Evolutionary conservation across 768 basidiomycete genomes (phyloP).

Genomic region (Macrocybe gigantea): DNA sequence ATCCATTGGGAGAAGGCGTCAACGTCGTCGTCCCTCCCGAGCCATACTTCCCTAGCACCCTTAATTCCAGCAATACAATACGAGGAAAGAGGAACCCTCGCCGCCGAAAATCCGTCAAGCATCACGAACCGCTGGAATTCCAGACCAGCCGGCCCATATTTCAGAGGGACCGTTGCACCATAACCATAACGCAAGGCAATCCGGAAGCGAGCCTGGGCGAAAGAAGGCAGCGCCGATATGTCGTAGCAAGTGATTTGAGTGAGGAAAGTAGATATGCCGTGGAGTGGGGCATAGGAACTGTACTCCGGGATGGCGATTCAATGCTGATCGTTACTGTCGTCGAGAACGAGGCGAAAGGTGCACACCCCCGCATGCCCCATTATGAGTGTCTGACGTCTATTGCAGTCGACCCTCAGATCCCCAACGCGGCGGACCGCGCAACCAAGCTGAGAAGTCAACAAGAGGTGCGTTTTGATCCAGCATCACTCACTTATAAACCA

Average conservation of each 20-base stretch:
- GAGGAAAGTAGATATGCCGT: constrained; percentile 94
- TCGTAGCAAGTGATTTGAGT: constrained; percentile 91
- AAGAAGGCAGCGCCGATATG: constrained; percentile 63
- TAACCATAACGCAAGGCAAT: constrained; percentile 82
- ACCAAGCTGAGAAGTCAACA: constrained; percentile 85
- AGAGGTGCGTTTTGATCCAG: constrained; percentile 50
- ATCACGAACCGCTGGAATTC: constrained; percentile 60
- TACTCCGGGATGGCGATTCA: constrained; percentile 91
- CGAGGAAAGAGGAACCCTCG: constrained; percentile 41
- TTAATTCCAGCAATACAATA: constrained; percentile 39
- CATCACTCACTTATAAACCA: no score
- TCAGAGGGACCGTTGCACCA: constrained; percentile 88
- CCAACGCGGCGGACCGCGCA: constrained; percentile 68
- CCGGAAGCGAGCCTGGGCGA: constrained; percentile 51
- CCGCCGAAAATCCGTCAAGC: constrained; percentile 55
- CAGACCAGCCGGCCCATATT: constrained; percentile 76
- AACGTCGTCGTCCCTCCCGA: constrained; percentile 83
- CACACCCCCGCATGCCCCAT: constrained; percentile 14
- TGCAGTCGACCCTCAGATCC: constrained; percentile 62
- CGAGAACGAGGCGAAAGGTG: constrained; percentile 89
- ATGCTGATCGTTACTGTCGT: constrained; percentile 86
- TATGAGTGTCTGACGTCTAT: constrained; percentile 3
- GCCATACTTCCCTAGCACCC: constrained; percentile 74
- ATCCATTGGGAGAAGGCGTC: constrained; percentile 88
- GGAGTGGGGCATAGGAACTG: constrained; percentile 98